Percentiles rank a stretch among this genome's conserved stretches.
Evolutionary conservation across 2,329 filamentous ascomycete species (phyloP).

Genomic region (Trichoderma koningii): DNA sequence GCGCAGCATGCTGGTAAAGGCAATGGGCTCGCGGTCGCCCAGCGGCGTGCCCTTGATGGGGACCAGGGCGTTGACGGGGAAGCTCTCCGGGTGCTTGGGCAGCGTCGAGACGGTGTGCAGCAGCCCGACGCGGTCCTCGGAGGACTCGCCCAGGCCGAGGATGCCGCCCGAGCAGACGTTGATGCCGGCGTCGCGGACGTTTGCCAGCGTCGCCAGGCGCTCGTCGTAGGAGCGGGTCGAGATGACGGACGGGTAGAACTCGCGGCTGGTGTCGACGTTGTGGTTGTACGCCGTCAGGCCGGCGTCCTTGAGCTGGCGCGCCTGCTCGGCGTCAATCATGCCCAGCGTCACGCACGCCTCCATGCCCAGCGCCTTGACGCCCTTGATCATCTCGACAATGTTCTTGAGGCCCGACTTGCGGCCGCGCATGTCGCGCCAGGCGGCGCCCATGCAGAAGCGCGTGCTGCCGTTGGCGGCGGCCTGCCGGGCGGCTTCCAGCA

Average conservation of each 20-base stretch:
- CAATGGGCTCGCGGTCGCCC: constrained; percentile 70
- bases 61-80: constrained; percentile 88
- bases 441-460: constrained; percentile 92
- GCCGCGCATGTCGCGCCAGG: constrained; percentile 92
- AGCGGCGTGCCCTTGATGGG: constrained; percentile 89
- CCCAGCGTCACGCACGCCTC: constrained; percentile 91
- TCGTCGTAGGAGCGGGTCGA: constrained; percentile 87
- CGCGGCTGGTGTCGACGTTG: constrained; percentile 86
- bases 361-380: constrained; percentile 80
- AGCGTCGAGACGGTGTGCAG: constrained; percentile 81
- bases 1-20: constrained; percentile 76
- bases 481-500: constrained; percentile 73
- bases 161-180: constrained; percentile 91
- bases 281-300: constrained; percentile 93
- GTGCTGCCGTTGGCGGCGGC: constrained; percentile 85
- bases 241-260: constrained; percentile 86
- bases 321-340: constrained; percentile 84
- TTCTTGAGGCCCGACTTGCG: constrained; percentile 82
- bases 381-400: constrained; percentile 82
- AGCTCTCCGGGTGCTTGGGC: constrained; percentile 81
- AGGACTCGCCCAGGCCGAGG: constrained; percentile 77
- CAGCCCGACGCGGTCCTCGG: constrained; percentile 78
- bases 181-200: constrained; percentile 83
- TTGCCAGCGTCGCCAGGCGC: constrained; percentile 73
- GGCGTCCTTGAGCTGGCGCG: constrained; percentile 77